These are phyloP conservation scores for Clitopilus hobsonii DNA, from an alignment of 768 basidiomycete species.

Conservation along the genomic window DNA sequence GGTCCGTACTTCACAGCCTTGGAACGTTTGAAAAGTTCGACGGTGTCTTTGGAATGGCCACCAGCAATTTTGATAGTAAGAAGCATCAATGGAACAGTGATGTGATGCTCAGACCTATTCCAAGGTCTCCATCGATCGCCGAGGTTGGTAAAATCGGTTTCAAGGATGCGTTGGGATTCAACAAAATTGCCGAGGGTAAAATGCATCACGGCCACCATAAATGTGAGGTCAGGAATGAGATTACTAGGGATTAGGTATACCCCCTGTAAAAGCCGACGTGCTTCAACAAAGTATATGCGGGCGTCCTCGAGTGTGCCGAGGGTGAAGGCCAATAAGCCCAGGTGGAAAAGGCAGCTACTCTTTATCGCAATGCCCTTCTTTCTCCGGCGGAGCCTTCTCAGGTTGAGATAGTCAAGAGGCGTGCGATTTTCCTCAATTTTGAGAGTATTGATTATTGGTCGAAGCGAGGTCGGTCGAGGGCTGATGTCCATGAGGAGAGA, in stretches of 20 bases:
- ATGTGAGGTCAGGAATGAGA: not conserved
- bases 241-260: not conserved
- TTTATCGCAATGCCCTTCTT: not conserved
- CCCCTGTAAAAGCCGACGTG: not conserved
- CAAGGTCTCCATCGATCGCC: not conserved
- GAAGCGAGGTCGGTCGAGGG: conserved; percentile 3
- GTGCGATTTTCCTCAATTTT: not conserved
- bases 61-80: not conserved
- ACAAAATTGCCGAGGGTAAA: not conserved
- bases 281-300: not conserved
- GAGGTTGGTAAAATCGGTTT: not conserved
- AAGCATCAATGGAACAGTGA: not conserved
- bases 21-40: not conserved
- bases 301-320: conserved; percentile 1
- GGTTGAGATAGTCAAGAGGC: not conserved
- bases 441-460: not conserved
- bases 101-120: not conserved
- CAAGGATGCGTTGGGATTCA: not conserved
- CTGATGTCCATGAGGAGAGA: not conserved
- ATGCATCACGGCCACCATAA: not conserved
- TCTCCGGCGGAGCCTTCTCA: not conserved
- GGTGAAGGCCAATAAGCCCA: not conserved
- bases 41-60: not conserved
- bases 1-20: not conserved
- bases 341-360: not conserved